Percentiles rank a stretch among this genome's conserved stretches.
These are phyloP conservation scores for Tuber borchii DNA, from an alignment of 495 filamentous ascomycete genomes.

Conservation along the genomic window DNA sequence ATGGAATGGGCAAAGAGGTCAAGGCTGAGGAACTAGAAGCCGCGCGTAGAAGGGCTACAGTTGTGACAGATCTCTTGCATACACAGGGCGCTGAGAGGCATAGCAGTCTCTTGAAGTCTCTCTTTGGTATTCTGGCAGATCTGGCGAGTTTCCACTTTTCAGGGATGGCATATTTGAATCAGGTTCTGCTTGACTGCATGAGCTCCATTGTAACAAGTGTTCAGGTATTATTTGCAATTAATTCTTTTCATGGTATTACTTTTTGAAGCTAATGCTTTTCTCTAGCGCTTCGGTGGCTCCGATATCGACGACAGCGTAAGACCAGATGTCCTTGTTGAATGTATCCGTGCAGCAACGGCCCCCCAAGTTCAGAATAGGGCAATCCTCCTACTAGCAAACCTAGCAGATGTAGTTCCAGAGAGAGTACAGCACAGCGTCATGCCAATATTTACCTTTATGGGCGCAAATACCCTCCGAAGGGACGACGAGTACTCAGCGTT, in stretches of 20 bases:
- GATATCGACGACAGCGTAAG: slow-evolving; percentile 71
- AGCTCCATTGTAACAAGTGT: slow-evolving; percentile 69
- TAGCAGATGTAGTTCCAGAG: slow-evolving; percentile 79
- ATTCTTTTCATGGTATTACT: background rate
- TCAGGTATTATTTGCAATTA: slow-evolving; percentile 46
- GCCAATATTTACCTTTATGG: slow-evolving; percentile 99
- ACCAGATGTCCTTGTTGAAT: slow-evolving; percentile 81
- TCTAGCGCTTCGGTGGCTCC: slow-evolving; percentile 45
- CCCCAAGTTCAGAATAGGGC: slow-evolving; percentile 88
- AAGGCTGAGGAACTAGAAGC: slow-evolving; percentile 53
- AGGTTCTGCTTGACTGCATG: slow-evolving; percentile 66
- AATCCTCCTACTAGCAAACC: slow-evolving; percentile 73
- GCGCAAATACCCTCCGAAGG: slow-evolving; percentile 75
- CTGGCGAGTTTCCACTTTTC: slow-evolving; percentile 72
- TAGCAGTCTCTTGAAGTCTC: slow-evolving; percentile 62
- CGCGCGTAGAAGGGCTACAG: slow-evolving; percentile 65
- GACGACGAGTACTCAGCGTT: slow-evolving; percentile 93
- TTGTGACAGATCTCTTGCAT: slow-evolving; percentile 83
- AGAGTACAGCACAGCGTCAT: slow-evolving; percentile 91
- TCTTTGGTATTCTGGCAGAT: slow-evolving; percentile 78
- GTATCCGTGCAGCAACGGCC: slow-evolving; percentile 77
- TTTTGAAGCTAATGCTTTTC: background rate
- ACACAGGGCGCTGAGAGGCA: slow-evolving; percentile 64
- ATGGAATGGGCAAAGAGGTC: slow-evolving; percentile 44
- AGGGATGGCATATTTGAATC: slow-evolving; percentile 79